These are phyloP conservation scores for Ashbya aceris DNA, from an alignment of 1,139 yeast genomes.

Conservation along the genomic window DNA sequence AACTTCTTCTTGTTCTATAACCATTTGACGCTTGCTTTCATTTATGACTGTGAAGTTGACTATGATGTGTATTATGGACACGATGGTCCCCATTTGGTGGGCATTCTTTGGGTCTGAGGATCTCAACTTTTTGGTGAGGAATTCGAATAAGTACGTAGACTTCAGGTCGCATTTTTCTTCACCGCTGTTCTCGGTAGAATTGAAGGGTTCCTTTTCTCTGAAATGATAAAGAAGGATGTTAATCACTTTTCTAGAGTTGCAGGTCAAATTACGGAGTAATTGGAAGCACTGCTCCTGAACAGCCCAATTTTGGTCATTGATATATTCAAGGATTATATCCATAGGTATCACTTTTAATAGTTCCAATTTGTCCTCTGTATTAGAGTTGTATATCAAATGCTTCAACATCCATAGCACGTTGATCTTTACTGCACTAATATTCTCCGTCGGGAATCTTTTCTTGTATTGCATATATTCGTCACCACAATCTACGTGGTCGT, in stretches of 20 bases:
- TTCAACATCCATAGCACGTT: conserved; percentile 50
- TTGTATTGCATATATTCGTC: not conserved
- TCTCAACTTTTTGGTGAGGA: conserved; percentile 31
- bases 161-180: conserved; percentile 11
- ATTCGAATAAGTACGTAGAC: conserved; percentile 31
- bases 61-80: conserved; percentile 43
- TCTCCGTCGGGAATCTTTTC: conserved; percentile 3
- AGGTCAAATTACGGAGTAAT: conserved; percentile 64
- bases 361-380: conserved; percentile 29
- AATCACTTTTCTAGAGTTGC: conserved; percentile 50
- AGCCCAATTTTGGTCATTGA: conserved; percentile 40
- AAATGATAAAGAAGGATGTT: conserved; percentile 34
- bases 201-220: conserved; percentile 23
- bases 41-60: conserved; percentile 52
- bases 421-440: conserved; percentile 30
- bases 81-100: conserved; percentile 32
- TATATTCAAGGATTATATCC: conserved; percentile 40
- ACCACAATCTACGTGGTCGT: conserved; percentile 16
- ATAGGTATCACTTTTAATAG: conserved; percentile 42
- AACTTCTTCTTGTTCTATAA: conserved; percentile 36
- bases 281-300: conserved; percentile 63
- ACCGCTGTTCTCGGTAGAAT: conserved; percentile 13
- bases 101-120: conserved; percentile 19
- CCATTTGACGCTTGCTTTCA: conserved; percentile 38
- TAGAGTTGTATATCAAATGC: conserved; percentile 43